Conservation (phyloP, 441 rosid species). For the Manihot esculenta region DNA sequence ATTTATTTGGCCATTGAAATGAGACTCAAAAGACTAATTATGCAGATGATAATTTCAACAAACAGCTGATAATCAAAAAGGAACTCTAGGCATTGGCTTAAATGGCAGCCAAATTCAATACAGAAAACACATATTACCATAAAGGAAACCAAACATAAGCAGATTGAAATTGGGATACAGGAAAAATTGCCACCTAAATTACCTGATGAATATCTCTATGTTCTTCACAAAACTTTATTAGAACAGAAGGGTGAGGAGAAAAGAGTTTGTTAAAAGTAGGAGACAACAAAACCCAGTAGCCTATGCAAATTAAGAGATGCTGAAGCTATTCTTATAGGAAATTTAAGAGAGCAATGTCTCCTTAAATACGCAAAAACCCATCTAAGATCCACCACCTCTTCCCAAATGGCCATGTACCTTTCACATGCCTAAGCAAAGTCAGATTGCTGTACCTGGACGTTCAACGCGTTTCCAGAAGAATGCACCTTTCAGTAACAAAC, state of each 20-base stretch:
- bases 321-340: neutral
- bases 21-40: neutral
- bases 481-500: constrained; percentile 29
- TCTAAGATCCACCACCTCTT: constrained; percentile 22
- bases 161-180: too few relatives aligned
- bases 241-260: too few relatives aligned
- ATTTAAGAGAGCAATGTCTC: constrained; percentile 4
- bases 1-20: neutral
- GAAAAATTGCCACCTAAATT: too few relatives aligned
- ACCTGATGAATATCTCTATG: too few relatives aligned
- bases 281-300: neutral
- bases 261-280: neutral
- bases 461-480: constrained; percentile 37
- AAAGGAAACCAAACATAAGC: too few relatives aligned
- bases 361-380: constrained; percentile 21
- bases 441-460: constrained; percentile 27
- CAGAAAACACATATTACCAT: too few relatives aligned
- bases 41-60: neutral
- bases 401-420: constrained; percentile 4
- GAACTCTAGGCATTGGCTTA: too few relatives aligned
- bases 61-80: neutral
- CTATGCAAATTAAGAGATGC: neutral
- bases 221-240: too few relatives aligned
- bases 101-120: too few relatives aligned
- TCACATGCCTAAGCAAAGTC: constrained; percentile 36